Evolutionary conservation across 2,329 filamentous ascomycete species (phyloP).

Genomic region (Falciphora oryzae): DNA sequence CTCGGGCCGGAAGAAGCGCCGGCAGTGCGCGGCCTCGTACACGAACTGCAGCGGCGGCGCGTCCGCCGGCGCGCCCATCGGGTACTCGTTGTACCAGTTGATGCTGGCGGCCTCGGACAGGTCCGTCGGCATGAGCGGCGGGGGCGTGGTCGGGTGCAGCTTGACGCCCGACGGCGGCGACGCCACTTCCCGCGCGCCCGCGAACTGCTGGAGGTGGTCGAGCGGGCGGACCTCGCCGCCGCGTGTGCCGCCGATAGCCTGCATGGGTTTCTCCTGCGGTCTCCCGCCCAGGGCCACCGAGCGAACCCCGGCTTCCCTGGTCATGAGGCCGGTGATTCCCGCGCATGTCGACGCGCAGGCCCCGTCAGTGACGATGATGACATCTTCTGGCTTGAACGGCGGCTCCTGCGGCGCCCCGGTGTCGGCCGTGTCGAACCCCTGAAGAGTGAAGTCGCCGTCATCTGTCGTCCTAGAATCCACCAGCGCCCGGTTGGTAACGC

Average conservation of each 20-base stretch:
- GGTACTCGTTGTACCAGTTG: slow-evolving; percentile 3
- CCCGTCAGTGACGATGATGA: slow-evolving; percentile 20
- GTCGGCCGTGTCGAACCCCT: slow-evolving; percentile 7
- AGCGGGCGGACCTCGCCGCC: slow-evolving; percentile 32
- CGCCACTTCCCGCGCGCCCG: slow-evolving; percentile 16
- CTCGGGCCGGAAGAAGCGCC: slow-evolving; percentile 45
- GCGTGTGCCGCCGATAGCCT: slow-evolving; percentile 56
- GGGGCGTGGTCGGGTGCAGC: slow-evolving; percentile 17
- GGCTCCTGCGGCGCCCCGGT: not conserved
- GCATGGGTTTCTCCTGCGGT: slow-evolving; percentile 47
- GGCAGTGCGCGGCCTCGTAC: slow-evolving; percentile 43
- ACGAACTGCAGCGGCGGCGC: slow-evolving; percentile 40
- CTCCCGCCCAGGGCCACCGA: slow-evolving; percentile 55
- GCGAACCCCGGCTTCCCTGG: slow-evolving; percentile 36
- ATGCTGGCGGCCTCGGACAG: slow-evolving; percentile 30
- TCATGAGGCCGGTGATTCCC: slow-evolving; percentile 22
- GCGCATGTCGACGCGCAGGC: slow-evolving; percentile 21
- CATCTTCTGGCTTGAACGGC: slow-evolving; percentile 12
- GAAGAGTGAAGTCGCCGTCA: slow-evolving; percentile 8
- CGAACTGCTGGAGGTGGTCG: slow-evolving; percentile 12
- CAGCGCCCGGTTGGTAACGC: not conserved
- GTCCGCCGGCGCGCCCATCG: slow-evolving; percentile 1
- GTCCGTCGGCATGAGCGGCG: slow-evolving; percentile 25
- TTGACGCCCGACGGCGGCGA: not conserved
- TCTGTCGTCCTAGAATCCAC: slow-evolving; percentile 9